Evolutionary conservation across 192 early-diverging fungal genomes (phyloP).

Genomic region (Paraglomus brasilianum): DNA sequence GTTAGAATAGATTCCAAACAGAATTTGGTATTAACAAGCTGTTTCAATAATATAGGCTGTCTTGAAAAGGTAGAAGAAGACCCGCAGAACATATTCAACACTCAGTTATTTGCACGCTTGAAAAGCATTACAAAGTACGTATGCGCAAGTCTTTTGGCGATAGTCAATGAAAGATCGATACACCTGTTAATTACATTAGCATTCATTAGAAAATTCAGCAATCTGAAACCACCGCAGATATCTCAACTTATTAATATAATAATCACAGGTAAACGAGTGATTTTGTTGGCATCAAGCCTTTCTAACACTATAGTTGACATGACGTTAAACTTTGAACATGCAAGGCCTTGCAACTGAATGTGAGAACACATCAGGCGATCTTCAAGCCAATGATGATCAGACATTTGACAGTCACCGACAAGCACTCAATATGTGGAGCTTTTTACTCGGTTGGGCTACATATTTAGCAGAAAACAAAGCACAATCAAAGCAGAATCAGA

Average conservation of each 20-base stretch:
- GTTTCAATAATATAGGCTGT: too few species aligned
- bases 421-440: constrained; percentile 80
- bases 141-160: too few species aligned
- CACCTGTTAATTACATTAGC: constrained; percentile 19
- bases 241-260: constrained; percentile 69
- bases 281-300: not conserved
- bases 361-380: constrained; percentile 53
- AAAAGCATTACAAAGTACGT: too few species aligned
- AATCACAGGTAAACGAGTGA: constrained; percentile 53
- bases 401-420: constrained; percentile 64
- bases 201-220: constrained; percentile 48
- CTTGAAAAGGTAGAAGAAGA: too few species aligned
- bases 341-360: constrained; percentile 68
- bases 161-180: not conserved
- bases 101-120: too few species aligned
- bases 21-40: too few species aligned
- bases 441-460: constrained; percentile 80
- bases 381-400: constrained; percentile 67
- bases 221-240: constrained; percentile 44
- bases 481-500: constrained; percentile 42
- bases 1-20: too few species aligned
- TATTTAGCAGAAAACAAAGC: constrained; percentile 61
- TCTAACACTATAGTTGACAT: not conserved
- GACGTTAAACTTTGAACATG: constrained; percentile 4
- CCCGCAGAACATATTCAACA: too few species aligned